phyloP scores from a whole-genome alignment of 768 basidiomycete species.

The Lyophyllum shimeji region DNA sequence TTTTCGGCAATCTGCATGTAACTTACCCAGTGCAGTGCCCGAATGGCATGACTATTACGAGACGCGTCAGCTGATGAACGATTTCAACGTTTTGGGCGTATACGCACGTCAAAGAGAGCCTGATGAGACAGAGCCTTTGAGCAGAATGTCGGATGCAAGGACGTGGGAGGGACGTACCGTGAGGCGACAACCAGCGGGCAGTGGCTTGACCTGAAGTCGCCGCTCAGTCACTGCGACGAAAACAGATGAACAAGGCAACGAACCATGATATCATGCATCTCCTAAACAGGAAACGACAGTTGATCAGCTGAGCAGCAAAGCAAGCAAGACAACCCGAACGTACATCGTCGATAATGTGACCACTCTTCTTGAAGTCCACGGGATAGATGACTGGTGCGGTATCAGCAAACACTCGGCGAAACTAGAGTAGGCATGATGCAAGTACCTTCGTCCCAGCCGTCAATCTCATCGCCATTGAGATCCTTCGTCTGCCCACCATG shows the following conservation, averaged over 20 bases:
- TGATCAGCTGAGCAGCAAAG: neutral
- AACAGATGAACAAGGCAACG: neutral
- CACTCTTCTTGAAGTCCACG: constrained; percentile 73
- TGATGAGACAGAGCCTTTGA: constrained; percentile 18
- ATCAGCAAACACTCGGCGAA: neutral
- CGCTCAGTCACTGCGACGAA: neutral
- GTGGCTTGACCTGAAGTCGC: constrained; percentile 35
- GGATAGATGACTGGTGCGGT: constrained; percentile 74
- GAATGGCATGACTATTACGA: constrained; percentile 49
- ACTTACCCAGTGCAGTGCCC: constrained; percentile 50
- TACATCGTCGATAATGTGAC: constrained; percentile 76
- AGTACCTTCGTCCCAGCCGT: constrained; percentile 80
- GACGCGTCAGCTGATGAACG: neutral
- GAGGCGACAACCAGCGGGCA: constrained; percentile 50
- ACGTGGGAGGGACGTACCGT: constrained; percentile 35
- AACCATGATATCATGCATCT: constrained; percentile 51
- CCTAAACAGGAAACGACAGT: constrained; percentile 25
- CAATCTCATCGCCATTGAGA: constrained; percentile 71
- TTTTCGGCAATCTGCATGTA: neutral
- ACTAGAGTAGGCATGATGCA: neutral
- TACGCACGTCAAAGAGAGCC: constrained; percentile 53
- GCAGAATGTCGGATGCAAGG: neutral
- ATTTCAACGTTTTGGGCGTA: neutral
- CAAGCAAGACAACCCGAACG: constrained; percentile 13
- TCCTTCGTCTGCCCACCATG: constrained; percentile 93